Evolutionary conservation across 2,329 filamentous ascomycete species (phyloP).

Genomic region (Plenodomus tracheiphilus): DNA sequence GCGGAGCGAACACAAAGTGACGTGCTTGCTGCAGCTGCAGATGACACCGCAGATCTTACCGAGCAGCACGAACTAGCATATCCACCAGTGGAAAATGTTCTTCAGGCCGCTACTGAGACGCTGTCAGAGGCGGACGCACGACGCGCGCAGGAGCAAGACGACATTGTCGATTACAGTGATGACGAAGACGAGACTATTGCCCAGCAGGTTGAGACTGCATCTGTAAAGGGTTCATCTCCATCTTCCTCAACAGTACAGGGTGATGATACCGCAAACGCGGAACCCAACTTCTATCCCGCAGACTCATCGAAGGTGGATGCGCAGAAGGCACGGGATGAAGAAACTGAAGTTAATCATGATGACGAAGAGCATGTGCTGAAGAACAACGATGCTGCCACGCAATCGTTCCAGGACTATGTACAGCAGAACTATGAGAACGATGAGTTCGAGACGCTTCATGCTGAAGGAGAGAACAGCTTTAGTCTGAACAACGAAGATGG

Average conservation of each 20-base stretch:
- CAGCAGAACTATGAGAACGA: constrained; percentile 13
- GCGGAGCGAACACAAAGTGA: constrained; percentile 2
- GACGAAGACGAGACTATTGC: constrained; percentile 37
- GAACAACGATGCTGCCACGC: background rate
- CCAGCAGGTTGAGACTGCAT: constrained; percentile 6
- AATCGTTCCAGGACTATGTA: constrained; percentile 22
- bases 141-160: constrained; percentile 38
- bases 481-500: constrained; percentile 14
- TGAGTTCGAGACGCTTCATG: constrained; percentile 15
- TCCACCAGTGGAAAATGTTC: constrained; percentile 1
- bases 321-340: background rate
- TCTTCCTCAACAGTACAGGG: constrained; percentile 41
- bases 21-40: background rate
- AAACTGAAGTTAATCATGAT: background rate
- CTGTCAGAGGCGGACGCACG: constrained; percentile 9
- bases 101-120: background rate
- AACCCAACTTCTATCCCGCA: constrained; percentile 6
- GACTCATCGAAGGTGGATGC: constrained; percentile 2
- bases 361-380: background rate
- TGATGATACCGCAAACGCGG: constrained; percentile 26
- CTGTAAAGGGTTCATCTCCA: constrained; percentile 12
- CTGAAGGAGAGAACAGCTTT: constrained; percentile 11
- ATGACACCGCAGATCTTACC: background rate
- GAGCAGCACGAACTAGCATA: background rate
- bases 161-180: constrained; percentile 57